Evolutionary conservation across 495 filamentous ascomycete species (phyloP), one percentile per base, ranked within the genome.

Genomic region (Aeminium ludgeri): DNA sequence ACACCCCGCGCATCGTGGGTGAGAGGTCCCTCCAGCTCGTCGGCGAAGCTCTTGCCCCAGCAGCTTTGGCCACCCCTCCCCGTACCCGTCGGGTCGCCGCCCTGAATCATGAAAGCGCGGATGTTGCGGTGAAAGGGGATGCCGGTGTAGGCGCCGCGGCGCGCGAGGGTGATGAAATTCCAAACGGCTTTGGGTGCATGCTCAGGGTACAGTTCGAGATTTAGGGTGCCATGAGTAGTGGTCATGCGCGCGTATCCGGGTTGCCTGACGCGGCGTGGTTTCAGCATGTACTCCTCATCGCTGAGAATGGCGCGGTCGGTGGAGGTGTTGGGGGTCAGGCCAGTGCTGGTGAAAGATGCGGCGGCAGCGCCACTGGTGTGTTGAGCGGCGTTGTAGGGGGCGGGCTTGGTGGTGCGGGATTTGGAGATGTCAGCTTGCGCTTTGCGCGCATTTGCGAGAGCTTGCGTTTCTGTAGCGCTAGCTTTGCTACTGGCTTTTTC

Each of bases 41-140:
- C 89, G 20, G 77, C 65, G 55, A 97, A 97, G 44, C 78, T 78
- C 59, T 84, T 86, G 33, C 79, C 79, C 89, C 89, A 96, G 42
- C 86, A 69, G 52, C 77, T 84, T 30, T 71, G 64, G 0, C 89
- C 89, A n/a, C 87, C 87, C 29, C 80, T 67, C 7, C 89, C 89
- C 1, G 84, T 91, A 0, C 86, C 86, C 0, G 82, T 82, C 0
- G 89, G 89, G 55, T 97, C 89, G 44, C 89, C 89, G 40, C 91
- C 91, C 55, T 99, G 89, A 43, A 96, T 81, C 89, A 99, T 99
- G 59, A 99, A 99, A 45, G 81, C 84, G 19, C 72, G 70, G 53
- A 99, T 94, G 55, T 85, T 91, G 37, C 89, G 76, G 58, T 99
- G 89, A 55, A 96, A 96, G 16, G 67, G 50, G 6, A 91, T 72